Evolutionary conservation across 2,329 filamentous ascomycete species (phyloP).

Genomic region (Calonectria henricotiae): DNA sequence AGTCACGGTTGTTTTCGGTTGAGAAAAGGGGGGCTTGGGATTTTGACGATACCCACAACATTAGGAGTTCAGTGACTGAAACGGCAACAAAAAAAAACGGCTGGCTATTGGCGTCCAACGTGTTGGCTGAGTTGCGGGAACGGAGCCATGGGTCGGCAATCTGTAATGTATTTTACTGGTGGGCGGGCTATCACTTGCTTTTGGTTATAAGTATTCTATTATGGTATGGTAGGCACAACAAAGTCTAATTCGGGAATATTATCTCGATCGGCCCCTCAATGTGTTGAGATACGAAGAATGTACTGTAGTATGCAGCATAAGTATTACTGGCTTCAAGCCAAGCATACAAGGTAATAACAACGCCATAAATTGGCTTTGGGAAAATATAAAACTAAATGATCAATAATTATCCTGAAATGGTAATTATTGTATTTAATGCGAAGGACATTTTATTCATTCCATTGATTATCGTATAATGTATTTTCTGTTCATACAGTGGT

Average conservation of each 20-base stretch:
- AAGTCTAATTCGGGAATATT: conserved; percentile 1
- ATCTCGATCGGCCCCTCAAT: background rate
- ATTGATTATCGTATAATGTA: too few relatives aligned
- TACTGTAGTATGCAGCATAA: too few relatives aligned
- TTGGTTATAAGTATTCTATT: background rate
- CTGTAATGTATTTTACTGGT: conserved; percentile 21
- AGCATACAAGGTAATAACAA: too few relatives aligned
- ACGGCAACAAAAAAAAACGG: conserved; percentile 29
- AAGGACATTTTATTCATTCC: too few relatives aligned
- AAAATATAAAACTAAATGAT: too few relatives aligned
- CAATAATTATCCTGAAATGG: too few relatives aligned
- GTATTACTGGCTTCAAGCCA: too few relatives aligned
- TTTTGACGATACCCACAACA: conserved; percentile 48
- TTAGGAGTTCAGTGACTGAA: conserved; percentile 46
- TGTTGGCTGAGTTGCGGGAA: conserved; percentile 14
- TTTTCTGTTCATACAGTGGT: too few relatives aligned
- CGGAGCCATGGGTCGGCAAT: conserved; percentile 24
- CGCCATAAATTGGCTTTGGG: too few relatives aligned
- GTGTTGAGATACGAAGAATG: background rate
- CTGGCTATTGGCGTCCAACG: conserved; percentile 40
- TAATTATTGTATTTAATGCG: too few relatives aligned
- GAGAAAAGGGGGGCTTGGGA: background rate
- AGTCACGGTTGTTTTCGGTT: conserved; percentile 73
- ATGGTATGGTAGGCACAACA: background rate
- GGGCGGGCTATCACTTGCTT: background rate